These are phyloP conservation scores for Pestalotiopsis sp. DNA, from an alignment of 2,329 filamentous ascomycete species.

Conservation along the genomic window DNA sequence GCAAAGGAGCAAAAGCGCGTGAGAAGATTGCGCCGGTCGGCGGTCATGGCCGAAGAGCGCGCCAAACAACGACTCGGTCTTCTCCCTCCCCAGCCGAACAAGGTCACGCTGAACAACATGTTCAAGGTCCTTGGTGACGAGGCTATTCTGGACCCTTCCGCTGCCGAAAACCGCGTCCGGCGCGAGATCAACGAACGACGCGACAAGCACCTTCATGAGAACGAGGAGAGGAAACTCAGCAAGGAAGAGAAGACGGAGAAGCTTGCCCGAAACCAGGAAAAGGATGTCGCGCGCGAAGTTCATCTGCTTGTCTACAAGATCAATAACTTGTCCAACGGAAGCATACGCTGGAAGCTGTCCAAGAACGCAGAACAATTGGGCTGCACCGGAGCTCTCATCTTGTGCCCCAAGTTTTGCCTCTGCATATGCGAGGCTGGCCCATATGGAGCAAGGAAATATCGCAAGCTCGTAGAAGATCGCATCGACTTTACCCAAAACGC, in stretches of 20 bases:
- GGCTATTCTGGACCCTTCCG: slow-evolving; percentile 92
- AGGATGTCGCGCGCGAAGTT: slow-evolving; percentile 85
- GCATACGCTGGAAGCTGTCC: slow-evolving; percentile 90
- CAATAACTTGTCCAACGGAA: slow-evolving; percentile 84
- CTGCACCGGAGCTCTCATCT: slow-evolving; percentile 86
- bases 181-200: slow-evolving; percentile 87
- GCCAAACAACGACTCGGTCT: slow-evolving; percentile 93
- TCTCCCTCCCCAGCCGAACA: slow-evolving; percentile 86
- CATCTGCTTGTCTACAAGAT: slow-evolving; percentile 88
- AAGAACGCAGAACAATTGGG: slow-evolving; percentile 89
- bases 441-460: slow-evolving; percentile 81
- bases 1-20: slow-evolving; percentile 89
- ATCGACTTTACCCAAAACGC: slow-evolving; percentile 95
- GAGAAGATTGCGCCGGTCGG: slow-evolving; percentile 86
- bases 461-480: slow-evolving; percentile 90
- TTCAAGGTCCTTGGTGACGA: slow-evolving; percentile 96
- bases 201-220: slow-evolving; percentile 74
- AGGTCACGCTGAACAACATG: slow-evolving; percentile 95
- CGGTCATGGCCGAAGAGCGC: slow-evolving; percentile 92
- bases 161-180: slow-evolving; percentile 93
- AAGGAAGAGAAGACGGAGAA: slow-evolving; percentile 89
- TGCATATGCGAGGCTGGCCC: slow-evolving; percentile 90
- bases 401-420: slow-evolving; percentile 86
- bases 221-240: slow-evolving; percentile 84
- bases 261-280: slow-evolving; percentile 77